Conservation (phyloP, 805 yeast genomes). For the Torulaspora quercuum region DNA sequence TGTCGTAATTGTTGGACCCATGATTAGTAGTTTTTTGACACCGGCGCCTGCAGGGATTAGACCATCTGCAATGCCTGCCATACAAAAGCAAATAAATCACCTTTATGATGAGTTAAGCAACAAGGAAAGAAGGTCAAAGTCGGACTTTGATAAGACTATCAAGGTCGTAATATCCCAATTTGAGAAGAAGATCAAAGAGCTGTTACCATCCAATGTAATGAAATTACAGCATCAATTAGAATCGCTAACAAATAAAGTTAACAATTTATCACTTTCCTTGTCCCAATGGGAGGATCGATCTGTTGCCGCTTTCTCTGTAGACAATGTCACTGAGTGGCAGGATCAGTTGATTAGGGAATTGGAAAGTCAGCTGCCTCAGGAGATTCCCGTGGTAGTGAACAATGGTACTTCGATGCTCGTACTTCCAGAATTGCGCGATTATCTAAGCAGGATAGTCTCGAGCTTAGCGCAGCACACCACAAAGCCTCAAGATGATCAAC, state of each 20-base stretch:
- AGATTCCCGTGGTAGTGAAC: constrained; percentile 33
- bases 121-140: constrained; percentile 25
- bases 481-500: constrained; percentile 3
- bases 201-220: constrained; percentile 29
- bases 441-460: constrained; percentile 22
- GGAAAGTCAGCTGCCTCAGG: constrained; percentile 26
- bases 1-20: constrained; percentile 9
- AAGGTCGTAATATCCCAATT: constrained; percentile 32
- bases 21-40: constrained; percentile 6
- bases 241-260: constrained; percentile 22
- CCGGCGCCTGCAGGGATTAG: constrained; percentile 3
- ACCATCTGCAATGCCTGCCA: constrained; percentile 10
- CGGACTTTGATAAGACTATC: constrained; percentile 32
- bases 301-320: constrained; percentile 13
- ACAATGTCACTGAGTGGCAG: constrained; percentile 29
- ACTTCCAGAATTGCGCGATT: constrained; percentile 33
- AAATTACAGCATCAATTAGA: constrained; percentile 26
- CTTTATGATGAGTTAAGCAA: constrained; percentile 28
- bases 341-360: constrained; percentile 21
- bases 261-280: constrained; percentile 17
- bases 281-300: constrained; percentile 13
- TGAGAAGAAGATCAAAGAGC: constrained; percentile 32
- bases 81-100: constrained; percentile 33
- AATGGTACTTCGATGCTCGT: constrained; percentile 26
- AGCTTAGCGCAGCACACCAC: constrained; percentile 14